phyloP scores from a whole-genome alignment of 2,329 filamentous ascomycete species.

The Fusarium incarnatum region DNA sequence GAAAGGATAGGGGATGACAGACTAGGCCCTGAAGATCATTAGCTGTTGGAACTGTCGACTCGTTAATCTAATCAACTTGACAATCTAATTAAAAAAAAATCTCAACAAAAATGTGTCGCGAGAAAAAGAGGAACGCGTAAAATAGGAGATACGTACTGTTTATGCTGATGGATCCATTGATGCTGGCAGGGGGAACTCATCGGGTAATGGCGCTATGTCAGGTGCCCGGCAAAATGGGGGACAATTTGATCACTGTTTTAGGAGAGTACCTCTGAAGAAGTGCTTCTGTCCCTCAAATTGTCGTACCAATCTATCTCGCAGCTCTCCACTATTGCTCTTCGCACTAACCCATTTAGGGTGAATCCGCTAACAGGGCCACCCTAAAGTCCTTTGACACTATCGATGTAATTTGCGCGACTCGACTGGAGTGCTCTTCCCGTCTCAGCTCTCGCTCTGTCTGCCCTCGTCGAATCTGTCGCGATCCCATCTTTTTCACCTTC shows the following conservation, averaged over 20 bases:
- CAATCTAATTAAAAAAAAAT: neutral
- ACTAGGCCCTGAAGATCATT: neutral
- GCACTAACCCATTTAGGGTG: constrained; percentile 35
- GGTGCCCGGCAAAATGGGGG: constrained; percentile 42
- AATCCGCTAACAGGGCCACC: constrained; percentile 44
- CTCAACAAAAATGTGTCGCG: constrained; percentile 15
- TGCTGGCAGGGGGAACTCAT: constrained; percentile 27
- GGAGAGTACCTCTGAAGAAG: neutral
- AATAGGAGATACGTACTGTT: constrained; percentile 31
- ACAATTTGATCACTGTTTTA: constrained; percentile 32
- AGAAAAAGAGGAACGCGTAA: constrained; percentile 10
- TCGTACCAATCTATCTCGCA: constrained; percentile 47
- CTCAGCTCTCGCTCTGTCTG: constrained; percentile 35
- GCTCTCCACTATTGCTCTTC: constrained; percentile 29
- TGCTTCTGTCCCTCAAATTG: fast-evolving
- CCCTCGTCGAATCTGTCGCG: constrained; percentile 40
- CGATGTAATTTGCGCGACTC: constrained; percentile 49
- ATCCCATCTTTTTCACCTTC: constrained; percentile 41
- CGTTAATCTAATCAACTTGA: constrained; percentile 7
- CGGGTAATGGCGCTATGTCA: constrained; percentile 40
- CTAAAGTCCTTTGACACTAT: constrained; percentile 48
- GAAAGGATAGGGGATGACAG: constrained; percentile 14
- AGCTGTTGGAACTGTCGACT: neutral
- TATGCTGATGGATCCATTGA: neutral
- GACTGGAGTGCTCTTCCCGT: constrained; percentile 34